Evolutionary conservation across 108 stramenopile genomes (phyloP), one percentile per base, ranked within the genome.

Genomic region (Nitzschia putrida): DNA sequence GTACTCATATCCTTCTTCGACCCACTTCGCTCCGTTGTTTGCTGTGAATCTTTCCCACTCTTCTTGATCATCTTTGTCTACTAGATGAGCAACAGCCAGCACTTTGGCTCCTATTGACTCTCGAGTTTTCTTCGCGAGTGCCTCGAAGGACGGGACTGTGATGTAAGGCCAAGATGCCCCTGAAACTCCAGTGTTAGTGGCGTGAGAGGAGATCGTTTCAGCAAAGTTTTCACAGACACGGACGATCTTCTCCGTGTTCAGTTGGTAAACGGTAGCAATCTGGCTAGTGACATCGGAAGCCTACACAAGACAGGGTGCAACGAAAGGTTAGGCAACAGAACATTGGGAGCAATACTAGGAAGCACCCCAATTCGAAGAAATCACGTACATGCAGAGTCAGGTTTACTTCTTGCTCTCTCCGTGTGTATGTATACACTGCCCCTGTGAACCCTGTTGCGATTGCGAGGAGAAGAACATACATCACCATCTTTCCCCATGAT

Each of bases 131-230:
- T 13, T 16, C 5, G n/a, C 20, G 9, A 13, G 16, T 20, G 58
- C 58, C 29, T 71, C 70, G 40, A 71, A 71, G 29, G 18, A 38
- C 4, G 72, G 72, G 7, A 72, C 14, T 10, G 52, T 43, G 39
- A 72, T 63, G 29, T 64, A 72, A 26, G 72, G 72, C 72, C 72
- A 72, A 13, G 56, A 21, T 8, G 21, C 26, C 4, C 29, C 29
- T 34, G 29, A 34, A 34, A 34, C 29, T 3, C 18, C 18, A 1
- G 47, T 49, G n/a, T 18, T 18, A 3, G 18, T 18, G 6, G 47
- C 47, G 6, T 18, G 18, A 49, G 47, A 49, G 2, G 47, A 4
- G n/a, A 49, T 18, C 47, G 3, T 3, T 16, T 49, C 18, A 1
- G 47, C 47, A 18, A 49, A 49, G 47, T 49, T 49, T 49, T 18